Evolutionary conservation across 805 yeast genomes (phyloP), one percentile per base, ranked within the genome.

Genomic region (Wickerhamiella brachini): DNA sequence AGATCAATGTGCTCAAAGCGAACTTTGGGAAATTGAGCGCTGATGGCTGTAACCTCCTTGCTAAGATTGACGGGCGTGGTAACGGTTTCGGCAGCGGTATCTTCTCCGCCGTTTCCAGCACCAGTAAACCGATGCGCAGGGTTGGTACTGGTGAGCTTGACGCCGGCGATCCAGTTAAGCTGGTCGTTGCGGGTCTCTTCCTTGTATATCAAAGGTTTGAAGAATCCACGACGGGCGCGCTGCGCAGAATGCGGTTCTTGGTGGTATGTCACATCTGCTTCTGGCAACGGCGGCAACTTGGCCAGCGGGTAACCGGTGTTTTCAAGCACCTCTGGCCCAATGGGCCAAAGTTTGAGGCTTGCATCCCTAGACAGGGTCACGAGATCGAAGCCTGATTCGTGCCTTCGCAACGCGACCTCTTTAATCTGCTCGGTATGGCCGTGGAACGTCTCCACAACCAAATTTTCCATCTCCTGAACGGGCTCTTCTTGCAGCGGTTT

Each of bases 331-430:
- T 69, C 70, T 2, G 76, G 76, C 15, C 71, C 62, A 17, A 79
- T 65, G 0, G 87, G 83, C 97, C 97, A 90, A 47, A 89, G 67
- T 54, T 89, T 72, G 53, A 93, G 69, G 62, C 86, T 95, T 57
- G 81, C 78, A 62, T 93, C 97, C 49, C 85, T 80, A 1, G 95
- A 82, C 97, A 97, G 90, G 0, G 97, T 86, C 1, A 93, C 90
- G 48, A 93, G 65, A 64, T 93, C 97, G 62, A 78, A 93, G 53
- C 89, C 95, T 50, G 90, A 71, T 68, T 85, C 87, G 57, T 80
- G 81, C 13, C 75, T 59, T 56, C 97, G 72, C 95, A 96, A 90
- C 1, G 88, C 69, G 61, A 90, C 88, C 62, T 93, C 97, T 41
- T 81, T 82, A 17, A 93, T 82, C 1, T 93, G 83, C 47, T 83